Conservation (phyloP, 2,329 filamentous ascomycete genomes). For the Penicillium freii region DNA sequence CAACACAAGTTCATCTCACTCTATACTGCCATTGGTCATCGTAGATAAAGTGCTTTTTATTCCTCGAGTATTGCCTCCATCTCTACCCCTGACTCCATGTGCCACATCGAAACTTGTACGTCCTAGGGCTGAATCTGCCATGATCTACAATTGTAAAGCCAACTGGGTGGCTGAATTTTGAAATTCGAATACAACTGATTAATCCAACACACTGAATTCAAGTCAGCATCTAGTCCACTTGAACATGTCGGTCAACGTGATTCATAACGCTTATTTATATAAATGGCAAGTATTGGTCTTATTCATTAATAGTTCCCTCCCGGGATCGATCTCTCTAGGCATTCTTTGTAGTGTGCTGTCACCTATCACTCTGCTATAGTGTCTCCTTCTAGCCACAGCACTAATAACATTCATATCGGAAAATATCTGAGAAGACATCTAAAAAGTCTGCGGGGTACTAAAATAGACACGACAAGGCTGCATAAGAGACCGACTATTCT, state of each 20-base stretch:
- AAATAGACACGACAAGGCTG: not conserved
- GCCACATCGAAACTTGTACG: not conserved
- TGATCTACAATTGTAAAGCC: not conserved
- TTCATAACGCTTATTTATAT: not conserved
- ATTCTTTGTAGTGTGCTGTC: not conserved
- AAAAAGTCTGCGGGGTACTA: not conserved
- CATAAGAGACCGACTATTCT: not conserved
- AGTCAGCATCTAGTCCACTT: not conserved
- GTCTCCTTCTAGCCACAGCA: not conserved
- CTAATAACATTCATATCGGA: not conserved
- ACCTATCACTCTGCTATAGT: not conserved
- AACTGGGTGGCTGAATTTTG: not conserved
- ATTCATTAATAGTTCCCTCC: too few relatives aligned
- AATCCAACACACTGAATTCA: not conserved
- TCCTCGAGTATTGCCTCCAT: not conserved
- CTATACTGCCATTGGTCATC: too few relatives aligned
- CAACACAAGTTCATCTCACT: not conserved
- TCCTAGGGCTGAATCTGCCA: constrained; percentile 1
- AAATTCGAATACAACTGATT: not conserved
- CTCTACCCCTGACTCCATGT: not conserved
- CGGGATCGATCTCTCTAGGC: too few relatives aligned
- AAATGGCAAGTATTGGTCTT: not conserved
- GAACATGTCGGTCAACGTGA: not conserved
- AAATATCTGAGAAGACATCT: not conserved
- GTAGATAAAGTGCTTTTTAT: too few relatives aligned